These are phyloP conservation scores for Apiospora hydei DNA, from an alignment of 2,329 filamentous ascomycete species.

Conservation along the genomic window DNA sequence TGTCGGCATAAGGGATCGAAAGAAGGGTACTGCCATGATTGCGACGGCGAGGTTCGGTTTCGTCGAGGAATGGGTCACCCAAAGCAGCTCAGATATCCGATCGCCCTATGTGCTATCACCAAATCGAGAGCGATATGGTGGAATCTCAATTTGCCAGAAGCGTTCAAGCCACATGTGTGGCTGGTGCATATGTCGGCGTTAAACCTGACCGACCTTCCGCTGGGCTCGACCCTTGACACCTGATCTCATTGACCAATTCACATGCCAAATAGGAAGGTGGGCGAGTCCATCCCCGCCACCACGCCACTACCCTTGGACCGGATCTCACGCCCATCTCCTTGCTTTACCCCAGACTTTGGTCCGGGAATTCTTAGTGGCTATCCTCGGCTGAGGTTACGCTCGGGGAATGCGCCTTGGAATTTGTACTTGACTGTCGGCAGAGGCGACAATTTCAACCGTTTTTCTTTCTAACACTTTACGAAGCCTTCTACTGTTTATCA, in stretches of 20 bases:
- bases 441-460: neutral
- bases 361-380: conserved; percentile 32
- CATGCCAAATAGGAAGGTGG: conserved; percentile 16
- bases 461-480: neutral
- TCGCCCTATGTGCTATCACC: neutral
- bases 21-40: conserved; percentile 41
- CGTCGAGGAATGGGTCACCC: conserved; percentile 3
- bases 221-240: neutral
- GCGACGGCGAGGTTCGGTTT: conserved; percentile 1
- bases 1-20: conserved; percentile 41
- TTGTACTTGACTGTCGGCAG: neutral
- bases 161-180: conserved; percentile 1
- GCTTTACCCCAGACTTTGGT: conserved; percentile 19
- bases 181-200: neutral
- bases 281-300: neutral
- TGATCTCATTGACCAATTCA: conserved; percentile 3
- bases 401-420: conserved; percentile 29
- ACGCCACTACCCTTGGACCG: neutral
- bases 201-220: neutral
- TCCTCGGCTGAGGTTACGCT: conserved; percentile 36
- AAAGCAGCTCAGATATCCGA: conserved; percentile 4
- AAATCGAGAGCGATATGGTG: neutral
- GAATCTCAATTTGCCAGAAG: conserved; percentile 16
- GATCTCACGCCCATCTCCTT: neutral
- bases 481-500: neutral